Percentiles rank a stretch among this genome's conserved stretches.
These are phyloP conservation scores for Rhododendron ferrugineum DNA, from an alignment of 148 eudicot genomes.

Conservation along the genomic window DNA sequence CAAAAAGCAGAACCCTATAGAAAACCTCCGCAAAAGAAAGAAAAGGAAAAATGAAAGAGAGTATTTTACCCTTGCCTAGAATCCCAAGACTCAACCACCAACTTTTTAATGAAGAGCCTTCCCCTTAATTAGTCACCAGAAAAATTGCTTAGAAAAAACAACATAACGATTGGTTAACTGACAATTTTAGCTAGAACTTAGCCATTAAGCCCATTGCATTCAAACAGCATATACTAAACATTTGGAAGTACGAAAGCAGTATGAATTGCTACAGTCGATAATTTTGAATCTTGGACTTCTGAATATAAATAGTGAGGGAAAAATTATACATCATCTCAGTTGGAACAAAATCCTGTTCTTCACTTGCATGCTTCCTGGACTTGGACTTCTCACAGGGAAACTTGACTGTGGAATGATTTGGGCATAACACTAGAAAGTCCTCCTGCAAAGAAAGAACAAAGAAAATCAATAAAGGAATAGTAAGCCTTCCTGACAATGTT, in stretches of 20 bases:
- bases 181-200: neutral
- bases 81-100: neutral
- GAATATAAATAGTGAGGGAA: neutral
- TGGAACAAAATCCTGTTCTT: constrained; percentile 22
- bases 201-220: neutral
- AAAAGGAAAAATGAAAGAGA: neutral
- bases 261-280: neutral
- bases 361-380: constrained; percentile 25
- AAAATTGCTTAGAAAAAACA: neutral
- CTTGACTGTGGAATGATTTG: constrained; percentile 52
- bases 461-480: neutral
- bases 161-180: neutral
- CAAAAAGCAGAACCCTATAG: neutral
- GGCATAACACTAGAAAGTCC: constrained; percentile 64
- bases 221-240: neutral
- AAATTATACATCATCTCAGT: constrained; percentile 38
- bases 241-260: neutral
- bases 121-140: neutral
- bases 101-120: neutral
- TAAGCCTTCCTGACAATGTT: neutral
- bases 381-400: constrained; percentile 68
- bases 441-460: constrained; percentile 36
- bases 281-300: neutral
- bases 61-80: neutral
- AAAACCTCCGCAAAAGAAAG: neutral